Conservation (phyloP, 164 flowering plant species). For the Umbilicus rupestris region DNA sequence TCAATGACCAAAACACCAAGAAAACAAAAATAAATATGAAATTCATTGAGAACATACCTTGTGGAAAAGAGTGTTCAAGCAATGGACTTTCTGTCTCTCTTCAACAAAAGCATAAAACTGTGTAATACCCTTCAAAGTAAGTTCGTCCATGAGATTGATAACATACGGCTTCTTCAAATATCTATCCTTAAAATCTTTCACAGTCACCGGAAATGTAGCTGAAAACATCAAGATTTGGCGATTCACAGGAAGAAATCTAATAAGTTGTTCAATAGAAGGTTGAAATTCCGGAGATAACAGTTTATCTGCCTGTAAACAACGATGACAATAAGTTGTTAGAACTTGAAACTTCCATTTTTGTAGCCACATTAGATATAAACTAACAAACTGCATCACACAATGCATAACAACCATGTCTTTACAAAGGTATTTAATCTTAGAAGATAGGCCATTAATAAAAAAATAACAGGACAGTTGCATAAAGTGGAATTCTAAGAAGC, state of each 20-base stretch:
- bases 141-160: conserved; percentile 97
- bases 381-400: not conserved
- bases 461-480: not conserved
- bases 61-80: conserved; percentile 90
- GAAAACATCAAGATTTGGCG: conserved; percentile 94
- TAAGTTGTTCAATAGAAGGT: conserved; percentile 85
- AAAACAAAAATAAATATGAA: not conserved
- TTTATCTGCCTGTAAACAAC: conserved; percentile 73
- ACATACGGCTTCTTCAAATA: conserved; percentile 73
- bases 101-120: conserved; percentile 97
- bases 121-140: conserved; percentile 94
- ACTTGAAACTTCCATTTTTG: not conserved
- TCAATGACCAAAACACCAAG: not conserved
- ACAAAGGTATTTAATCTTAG: not conserved
- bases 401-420: not conserved
- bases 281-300: conserved; percentile 93
- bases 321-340: not conserved
- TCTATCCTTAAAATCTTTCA: conserved; percentile 88
- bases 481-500: not conserved
- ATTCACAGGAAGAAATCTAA: conserved; percentile 53
- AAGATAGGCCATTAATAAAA: not conserved
- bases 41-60: conserved; percentile 45
- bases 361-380: not conserved
- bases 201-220: conserved; percentile 95
- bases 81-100: conserved; percentile 96